phyloP scores from a whole-genome alignment of 768 basidiomycete species.

The Cyathus striatus region DNA sequence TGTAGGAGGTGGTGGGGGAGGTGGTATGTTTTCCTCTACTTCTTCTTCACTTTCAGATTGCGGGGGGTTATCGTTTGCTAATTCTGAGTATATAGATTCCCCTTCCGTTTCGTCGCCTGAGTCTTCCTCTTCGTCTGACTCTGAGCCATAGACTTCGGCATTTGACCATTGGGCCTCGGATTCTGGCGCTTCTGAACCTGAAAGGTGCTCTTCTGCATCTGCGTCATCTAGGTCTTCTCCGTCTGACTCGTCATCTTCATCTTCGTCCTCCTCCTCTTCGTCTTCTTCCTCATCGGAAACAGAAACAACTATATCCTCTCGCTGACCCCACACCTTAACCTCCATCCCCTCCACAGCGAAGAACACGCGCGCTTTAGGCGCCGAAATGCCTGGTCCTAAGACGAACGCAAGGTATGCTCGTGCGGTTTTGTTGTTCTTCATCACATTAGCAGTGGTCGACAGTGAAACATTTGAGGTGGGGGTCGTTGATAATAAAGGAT shows the following conservation, averaged over 20 bases:
- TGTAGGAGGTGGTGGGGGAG: neutral
- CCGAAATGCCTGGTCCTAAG: conserved; percentile 59
- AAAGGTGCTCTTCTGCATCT: conserved; percentile 5
- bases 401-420: conserved; percentile 57
- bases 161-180: conserved; percentile 6
- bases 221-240: conserved; percentile 11
- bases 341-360: conserved; percentile 64
- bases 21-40: too few relatives aligned
- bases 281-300: conserved; percentile 5
- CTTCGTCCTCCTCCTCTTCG: conserved; percentile 10
- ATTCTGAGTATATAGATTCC: too few relatives aligned
- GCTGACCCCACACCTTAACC: conserved; percentile 34
- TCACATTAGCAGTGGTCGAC: conserved; percentile 1
- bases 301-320: conserved; percentile 15
- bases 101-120: conserved; percentile 1
- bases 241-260: conserved; percentile 12
- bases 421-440: conserved; percentile 2
- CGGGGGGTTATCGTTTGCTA: too few relatives aligned
- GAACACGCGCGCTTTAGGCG: conserved; percentile 57
- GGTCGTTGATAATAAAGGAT: neutral
- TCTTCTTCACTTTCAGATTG: too few relatives aligned
- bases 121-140: conserved; percentile 7
- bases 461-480: neutral
- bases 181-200: conserved; percentile 4
- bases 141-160: conserved; percentile 3